A percentile compares a stretch with the other conserved stretches of the same genome.
Conservation (phyloP, 805 yeast species). For the Barnettozyma sucrosica region DNA sequence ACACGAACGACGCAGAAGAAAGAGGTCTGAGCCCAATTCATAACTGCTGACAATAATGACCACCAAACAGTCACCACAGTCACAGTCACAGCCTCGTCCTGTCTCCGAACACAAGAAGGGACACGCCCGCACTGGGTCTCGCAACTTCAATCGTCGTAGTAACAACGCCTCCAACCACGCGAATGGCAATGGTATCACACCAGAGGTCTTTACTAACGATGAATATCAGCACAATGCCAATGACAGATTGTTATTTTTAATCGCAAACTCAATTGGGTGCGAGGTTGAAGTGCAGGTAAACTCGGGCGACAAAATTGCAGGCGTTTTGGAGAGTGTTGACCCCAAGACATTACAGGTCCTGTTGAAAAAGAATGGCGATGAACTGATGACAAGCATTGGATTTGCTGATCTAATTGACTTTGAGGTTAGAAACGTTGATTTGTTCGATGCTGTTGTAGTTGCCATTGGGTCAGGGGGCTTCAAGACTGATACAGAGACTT, state of each 20-base stretch:
- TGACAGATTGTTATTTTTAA: slow-evolving; percentile 50
- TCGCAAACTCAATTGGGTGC: slow-evolving; percentile 57
- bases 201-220: slow-evolving; percentile 17
- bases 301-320: slow-evolving; percentile 55
- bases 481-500: slow-evolving; percentile 81
- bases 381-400: slow-evolving; percentile 22
- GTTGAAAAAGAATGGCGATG: slow-evolving; percentile 28
- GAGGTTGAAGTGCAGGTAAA: slow-evolving; percentile 51
- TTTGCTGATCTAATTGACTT: slow-evolving; percentile 35
- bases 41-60: slow-evolving; percentile 3
- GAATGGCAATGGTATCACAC: slow-evolving; percentile 5
- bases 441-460: slow-evolving; percentile 15
- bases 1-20: neutral
- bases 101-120: slow-evolving; percentile 4
- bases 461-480: slow-evolving; percentile 56
- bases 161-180: slow-evolving; percentile 4
- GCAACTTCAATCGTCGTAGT: slow-evolving; percentile 11
- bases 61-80: slow-evolving; percentile 1
- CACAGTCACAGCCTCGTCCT: slow-evolving; percentile 5
- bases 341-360: slow-evolving; percentile 36
- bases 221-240: slow-evolving; percentile 28
- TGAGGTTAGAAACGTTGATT: slow-evolving; percentile 31
- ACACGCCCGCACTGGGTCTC: slow-evolving; percentile 17
- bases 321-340: slow-evolving; percentile 52
- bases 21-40: neutral